Conservation (phyloP, 2,329 filamentous ascomycete genomes). For the Monosporascus ibericus region DNA sequence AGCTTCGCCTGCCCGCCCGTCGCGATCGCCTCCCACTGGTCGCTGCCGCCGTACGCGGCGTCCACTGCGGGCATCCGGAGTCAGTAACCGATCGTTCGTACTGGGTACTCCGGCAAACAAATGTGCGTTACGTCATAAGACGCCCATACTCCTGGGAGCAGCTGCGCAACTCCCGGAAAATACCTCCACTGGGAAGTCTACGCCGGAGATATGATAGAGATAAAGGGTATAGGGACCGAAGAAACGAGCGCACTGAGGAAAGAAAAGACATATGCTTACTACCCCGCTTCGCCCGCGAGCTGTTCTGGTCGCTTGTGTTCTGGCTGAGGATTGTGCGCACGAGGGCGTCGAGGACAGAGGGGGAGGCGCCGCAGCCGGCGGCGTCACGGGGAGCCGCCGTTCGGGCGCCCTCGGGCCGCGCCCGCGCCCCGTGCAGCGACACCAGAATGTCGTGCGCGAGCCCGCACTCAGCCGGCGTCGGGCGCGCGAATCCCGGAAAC, state of each 20-base stretch:
- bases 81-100: no score
- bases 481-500: slow-evolving; percentile 61
- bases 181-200: no score
- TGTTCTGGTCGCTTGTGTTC: slow-evolving; percentile 48
- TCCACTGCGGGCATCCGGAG: slow-evolving; percentile 24
- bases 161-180: no score
- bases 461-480: slow-evolving; percentile 61
- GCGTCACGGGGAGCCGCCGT: slow-evolving; percentile 50
- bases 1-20: slow-evolving; percentile 33
- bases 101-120: no score
- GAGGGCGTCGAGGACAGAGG: slow-evolving; percentile 46
- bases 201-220: no score
- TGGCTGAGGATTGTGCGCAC: slow-evolving; percentile 47
- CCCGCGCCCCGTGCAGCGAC: slow-evolving; percentile 57
- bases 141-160: no score
- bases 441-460: slow-evolving; percentile 62
- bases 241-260: no score
- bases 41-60: slow-evolving; percentile 34
- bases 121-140: no score
- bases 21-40: slow-evolving; percentile 36
- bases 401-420: slow-evolving; percentile 50
- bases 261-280: slow-evolving; percentile 8
- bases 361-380: slow-evolving; percentile 53
- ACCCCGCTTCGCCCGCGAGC: slow-evolving; percentile 51
- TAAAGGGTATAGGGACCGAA: no score